Evolutionary conservation across 148 eudicot genomes (phyloP), one percentile per base, ranked within the genome.

Genomic region (Persicaria maculosa): DNA sequence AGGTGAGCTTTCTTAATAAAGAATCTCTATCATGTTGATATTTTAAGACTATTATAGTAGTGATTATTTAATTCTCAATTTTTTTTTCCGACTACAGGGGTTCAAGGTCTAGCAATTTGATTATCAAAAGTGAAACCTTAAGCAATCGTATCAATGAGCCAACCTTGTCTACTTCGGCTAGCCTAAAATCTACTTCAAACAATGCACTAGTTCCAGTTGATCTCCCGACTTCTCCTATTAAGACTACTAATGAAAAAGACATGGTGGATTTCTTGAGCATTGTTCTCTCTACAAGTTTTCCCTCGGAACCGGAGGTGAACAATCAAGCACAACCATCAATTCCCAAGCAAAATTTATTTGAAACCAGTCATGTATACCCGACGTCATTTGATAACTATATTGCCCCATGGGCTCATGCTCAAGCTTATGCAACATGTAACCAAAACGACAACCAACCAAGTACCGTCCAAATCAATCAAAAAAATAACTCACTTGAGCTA

Each of bases 371-470:
- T 54, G 76, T 45, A 45, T 44, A 83, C 79, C 65, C 50, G 19
- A 54, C 85, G 40, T 31, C 40, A 48, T 80, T 78, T 53, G 83
- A 81, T 78, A 86, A 67, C 59, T 93, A 93, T 77, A 85, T 87
- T 75, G 96, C 82, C 47, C 96, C 98, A 4, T 93, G 98, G 98
- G 96, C 96, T 17, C 91, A 86, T 73, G 74, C 82, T 43, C 86
- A 86, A 47, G 12, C 72, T 83, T 43, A 74, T 40, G 65, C 67
- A 5, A 83, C 73, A 53, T 10, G 36, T 8, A 75, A 79, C 47
- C 47, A 75, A 79, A 73, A 47, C 45, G 70, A 5, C 91, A 85
- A 11, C 71, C 81, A 1, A 76, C 74, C 44, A 31, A 31, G 40
- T 31, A 31, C 40, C 40, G 40, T 31, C 40, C 40, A 31, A 31